Percentiles rank a stretch among this genome's conserved stretches.
Conservation (phyloP, 345 rosid species). For the Brassica incana region DNA sequence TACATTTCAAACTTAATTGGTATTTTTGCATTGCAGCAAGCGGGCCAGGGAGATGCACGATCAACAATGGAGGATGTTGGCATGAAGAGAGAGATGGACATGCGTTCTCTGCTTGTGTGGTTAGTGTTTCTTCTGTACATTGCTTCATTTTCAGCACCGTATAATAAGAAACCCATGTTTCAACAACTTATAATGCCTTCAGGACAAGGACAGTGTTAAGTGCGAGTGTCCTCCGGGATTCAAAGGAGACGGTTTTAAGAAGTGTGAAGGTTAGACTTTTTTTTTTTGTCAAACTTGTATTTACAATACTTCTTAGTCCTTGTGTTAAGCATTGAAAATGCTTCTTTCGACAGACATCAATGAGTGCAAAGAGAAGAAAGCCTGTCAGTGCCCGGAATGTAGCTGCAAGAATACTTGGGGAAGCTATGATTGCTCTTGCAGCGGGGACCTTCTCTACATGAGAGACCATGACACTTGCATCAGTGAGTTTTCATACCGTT, state of each 20-base stretch:
- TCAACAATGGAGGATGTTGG: slow-evolving; percentile 80
- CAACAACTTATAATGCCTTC: slow-evolving; percentile 31
- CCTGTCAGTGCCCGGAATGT: slow-evolving; percentile 95
- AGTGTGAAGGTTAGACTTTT: slow-evolving; percentile 64
- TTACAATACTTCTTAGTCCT: neutral
- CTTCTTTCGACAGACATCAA: slow-evolving; percentile 60
- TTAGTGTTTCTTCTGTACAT: slow-evolving; percentile 38
- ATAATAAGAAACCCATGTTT: slow-evolving; percentile 9
- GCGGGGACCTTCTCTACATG: slow-evolving; percentile 85
- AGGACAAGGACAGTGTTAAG: slow-evolving; percentile 71
- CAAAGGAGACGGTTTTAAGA: slow-evolving; percentile 83
- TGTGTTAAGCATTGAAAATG: neutral
- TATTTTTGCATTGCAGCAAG: slow-evolving; percentile 46
- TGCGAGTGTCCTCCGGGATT: slow-evolving; percentile 93
- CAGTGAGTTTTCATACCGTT: slow-evolving; percentile 53
- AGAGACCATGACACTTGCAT: slow-evolving; percentile 96
- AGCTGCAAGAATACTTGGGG: slow-evolving; percentile 96
- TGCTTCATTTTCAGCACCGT: neutral
- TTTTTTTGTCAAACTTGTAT: neutral
- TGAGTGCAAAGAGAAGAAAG: slow-evolving; percentile 93
- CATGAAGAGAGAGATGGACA: slow-evolving; percentile 57
- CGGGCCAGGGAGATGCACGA: slow-evolving; percentile 66
- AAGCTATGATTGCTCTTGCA: slow-evolving; percentile 84
- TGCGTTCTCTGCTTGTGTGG: slow-evolving; percentile 71
- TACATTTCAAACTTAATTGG: neutral